Conservation (phyloP, 768 basidiomycete genomes). For the Asterophora lycoperdoides region DNA sequence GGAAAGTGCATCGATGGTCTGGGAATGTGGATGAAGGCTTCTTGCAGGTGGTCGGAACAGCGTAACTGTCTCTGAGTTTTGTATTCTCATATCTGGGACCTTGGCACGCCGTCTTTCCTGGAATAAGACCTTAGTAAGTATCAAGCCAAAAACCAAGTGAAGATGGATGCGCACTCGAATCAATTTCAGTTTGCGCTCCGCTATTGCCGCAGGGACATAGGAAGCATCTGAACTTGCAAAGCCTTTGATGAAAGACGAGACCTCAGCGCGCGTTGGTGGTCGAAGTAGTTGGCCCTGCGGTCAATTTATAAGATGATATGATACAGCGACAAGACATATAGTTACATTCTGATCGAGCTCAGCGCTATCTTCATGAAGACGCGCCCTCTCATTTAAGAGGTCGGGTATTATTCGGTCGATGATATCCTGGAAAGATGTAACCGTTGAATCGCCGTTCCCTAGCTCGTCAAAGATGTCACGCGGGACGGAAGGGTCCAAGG, state of each 20-base stretch:
- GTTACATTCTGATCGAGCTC: constrained; percentile 25
- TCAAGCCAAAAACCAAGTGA: not conserved
- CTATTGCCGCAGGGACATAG: constrained; percentile 28
- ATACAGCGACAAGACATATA: not conserved
- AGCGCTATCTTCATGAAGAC: constrained; percentile 14
- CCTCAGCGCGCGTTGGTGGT: constrained; percentile 40
- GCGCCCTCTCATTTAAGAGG: constrained; percentile 21
- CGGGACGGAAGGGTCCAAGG: not conserved
- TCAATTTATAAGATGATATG: not conserved
- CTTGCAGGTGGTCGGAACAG: constrained; percentile 28
- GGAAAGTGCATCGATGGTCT: constrained; percentile 49
- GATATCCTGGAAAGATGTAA: constrained; percentile 26
- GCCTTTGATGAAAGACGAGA: constrained; percentile 29
- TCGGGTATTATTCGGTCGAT: constrained; percentile 28
- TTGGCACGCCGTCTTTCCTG: constrained; percentile 31
- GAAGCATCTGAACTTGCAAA: constrained; percentile 15
- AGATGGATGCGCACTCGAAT: constrained; percentile 30
- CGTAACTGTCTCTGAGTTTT: constrained; percentile 28
- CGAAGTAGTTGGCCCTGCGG: constrained; percentile 33
- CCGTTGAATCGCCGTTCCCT: constrained; percentile 12
- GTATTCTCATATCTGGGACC: constrained; percentile 17
- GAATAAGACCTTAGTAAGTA: constrained; percentile 5
- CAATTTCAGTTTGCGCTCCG: constrained; percentile 44
- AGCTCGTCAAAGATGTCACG: constrained; percentile 19
- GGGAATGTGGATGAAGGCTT: constrained; percentile 23